Evolutionary conservation across 164 flowering plant species (phyloP).

Genomic region (Aristolochia fimbriata): DNA sequence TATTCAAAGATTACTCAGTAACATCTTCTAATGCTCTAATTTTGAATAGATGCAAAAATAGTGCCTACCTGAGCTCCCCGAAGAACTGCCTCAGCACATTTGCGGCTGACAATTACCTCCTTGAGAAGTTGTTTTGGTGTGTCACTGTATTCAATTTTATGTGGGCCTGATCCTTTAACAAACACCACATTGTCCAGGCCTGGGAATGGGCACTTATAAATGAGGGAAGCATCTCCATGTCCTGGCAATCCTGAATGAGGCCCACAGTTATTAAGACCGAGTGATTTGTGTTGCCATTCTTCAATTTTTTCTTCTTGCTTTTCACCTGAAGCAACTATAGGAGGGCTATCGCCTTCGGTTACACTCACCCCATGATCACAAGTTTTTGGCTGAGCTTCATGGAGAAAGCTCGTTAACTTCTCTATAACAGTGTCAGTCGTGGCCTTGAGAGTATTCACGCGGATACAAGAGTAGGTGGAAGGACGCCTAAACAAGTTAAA

Average conservation of each 20-base stretch:
- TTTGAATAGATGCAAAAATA: too few relatives aligned
- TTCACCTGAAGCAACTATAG: conserved; percentile 3
- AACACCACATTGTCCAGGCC: conserved; percentile 77
- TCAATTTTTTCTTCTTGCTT: conserved; percentile 4
- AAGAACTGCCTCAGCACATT: conserved; percentile 99
- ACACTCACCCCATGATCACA: conserved; percentile 2
- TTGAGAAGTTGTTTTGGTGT: conserved; percentile 38
- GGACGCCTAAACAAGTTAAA: conserved; percentile 42
- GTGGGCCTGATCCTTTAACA: conserved; percentile 85
- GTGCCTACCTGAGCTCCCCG: conserved; percentile 88
- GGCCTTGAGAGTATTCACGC: conserved; percentile 70
- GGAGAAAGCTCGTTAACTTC: conserved; percentile 35
- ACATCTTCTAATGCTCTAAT: too few relatives aligned
- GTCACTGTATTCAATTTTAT: conserved; percentile 41
- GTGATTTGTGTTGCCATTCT: conserved; percentile 4
- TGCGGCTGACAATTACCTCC: conserved; percentile 90
- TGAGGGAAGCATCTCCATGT: conserved; percentile 32
- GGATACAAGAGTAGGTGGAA: conserved; percentile 78
- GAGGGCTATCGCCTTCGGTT: background rate
- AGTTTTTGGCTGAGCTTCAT: conserved; percentile 11
- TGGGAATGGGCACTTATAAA: conserved; percentile 49
- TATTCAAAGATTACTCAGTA: too few relatives aligned
- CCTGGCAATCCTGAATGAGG: too few relatives aligned
- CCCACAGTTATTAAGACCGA: background rate
- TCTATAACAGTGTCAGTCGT: conserved; percentile 55